Evolutionary conservation across 176 grass and related monocot species (phyloP), one percentile per base, ranked within the genome.

Genomic region (Oryza meridionalis): DNA sequence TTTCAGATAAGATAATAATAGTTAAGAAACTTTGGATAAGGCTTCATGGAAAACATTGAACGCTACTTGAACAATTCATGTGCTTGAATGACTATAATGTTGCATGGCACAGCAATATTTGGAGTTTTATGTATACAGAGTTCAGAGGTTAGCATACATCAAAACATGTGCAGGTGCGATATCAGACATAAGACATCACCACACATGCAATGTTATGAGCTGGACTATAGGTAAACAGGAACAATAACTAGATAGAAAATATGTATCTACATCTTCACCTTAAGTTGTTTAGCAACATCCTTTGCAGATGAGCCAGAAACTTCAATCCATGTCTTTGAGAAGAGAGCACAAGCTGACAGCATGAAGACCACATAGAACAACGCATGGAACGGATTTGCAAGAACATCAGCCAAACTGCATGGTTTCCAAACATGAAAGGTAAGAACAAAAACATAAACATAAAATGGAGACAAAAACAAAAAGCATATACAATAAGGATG

Each of bases 291-390:
- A 51, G 88, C 88, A 74, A 90, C 88, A 79, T 90, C 88, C 80
- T 90, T 90, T 2, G 88, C 88, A 4, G 88, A 90, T 32, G 88
- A 90, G 73, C 88, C 88, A 86, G 88, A 90, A 42, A 90, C 88
- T 86, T 90, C 88, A 90, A 90, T 90, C 88, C 88, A 90, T 69
- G 88, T 86, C 50, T 86, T 90, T 32, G 88, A 90, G 75, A 90
- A 90, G 47, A 86, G 84, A 79, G 88, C 88, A 75, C 88, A 90
- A 0, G 88, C 88, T 83, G 84, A 86, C 27, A 90, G 75, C 88
- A 90, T 86, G 3, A 90, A 90, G 31, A 90, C 75, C 37, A 90
- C 84, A 83, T 90, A 90, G 79, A 90, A 90, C 68, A 90, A 33
- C 31, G 80, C 88, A 53, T 90, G 88, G 88, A 90, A 86, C 42